Conservation (phyloP, 2,329 filamentous ascomycete genomes). For the Penicillium vulpinum region DNA sequence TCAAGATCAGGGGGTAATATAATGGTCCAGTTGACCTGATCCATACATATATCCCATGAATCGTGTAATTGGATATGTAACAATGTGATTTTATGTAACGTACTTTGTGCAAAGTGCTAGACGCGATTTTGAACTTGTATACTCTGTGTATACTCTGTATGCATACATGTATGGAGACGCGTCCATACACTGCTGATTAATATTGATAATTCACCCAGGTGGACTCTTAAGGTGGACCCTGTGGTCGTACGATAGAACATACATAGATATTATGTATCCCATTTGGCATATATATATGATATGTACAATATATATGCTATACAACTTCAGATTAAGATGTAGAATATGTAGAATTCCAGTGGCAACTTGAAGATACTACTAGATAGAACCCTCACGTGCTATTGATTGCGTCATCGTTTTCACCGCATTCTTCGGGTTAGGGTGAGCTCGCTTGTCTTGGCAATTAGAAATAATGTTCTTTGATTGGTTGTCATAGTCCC, state of each 20-base stretch:
- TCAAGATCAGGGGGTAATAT: neutral
- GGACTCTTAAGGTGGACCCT: too few species aligned
- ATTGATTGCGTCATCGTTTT: conserved; percentile 12
- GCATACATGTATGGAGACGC: neutral
- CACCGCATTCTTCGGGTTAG: conserved; percentile 9
- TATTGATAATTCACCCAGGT: neutral
- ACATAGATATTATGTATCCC: too few species aligned
- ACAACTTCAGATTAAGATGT: too few species aligned
- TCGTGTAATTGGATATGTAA: too few species aligned
- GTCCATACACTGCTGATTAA: neutral
- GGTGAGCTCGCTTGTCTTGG: neutral
- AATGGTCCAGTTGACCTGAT: too few species aligned
- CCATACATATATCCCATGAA: too few species aligned
- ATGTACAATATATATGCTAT: neutral
- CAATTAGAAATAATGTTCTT: accelerated
- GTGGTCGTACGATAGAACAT: too few species aligned
- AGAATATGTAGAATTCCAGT: neutral
- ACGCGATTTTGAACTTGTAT: neutral
- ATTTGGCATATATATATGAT: neutral
- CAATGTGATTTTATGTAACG: neutral
- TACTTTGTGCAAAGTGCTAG: neutral
- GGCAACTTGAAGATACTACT: neutral
- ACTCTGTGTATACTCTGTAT: neutral
- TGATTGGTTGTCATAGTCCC: neutral
- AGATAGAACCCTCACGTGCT: neutral